These are phyloP conservation scores for Dryas integrifolia DNA, from an alignment of 331 rosid species.

Conservation along the genomic window DNA sequence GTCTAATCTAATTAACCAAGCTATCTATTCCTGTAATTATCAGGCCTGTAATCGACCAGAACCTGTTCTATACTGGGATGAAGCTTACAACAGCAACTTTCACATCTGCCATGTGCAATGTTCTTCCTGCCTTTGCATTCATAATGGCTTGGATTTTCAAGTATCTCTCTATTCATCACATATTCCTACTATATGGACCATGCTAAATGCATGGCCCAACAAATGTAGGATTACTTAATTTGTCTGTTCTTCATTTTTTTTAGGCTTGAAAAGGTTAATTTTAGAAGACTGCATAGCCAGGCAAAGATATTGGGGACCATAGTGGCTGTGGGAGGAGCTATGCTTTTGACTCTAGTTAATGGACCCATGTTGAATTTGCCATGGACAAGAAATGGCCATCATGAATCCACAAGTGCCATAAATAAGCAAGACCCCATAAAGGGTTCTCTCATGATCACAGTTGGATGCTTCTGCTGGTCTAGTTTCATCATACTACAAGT, in stretches of 20 bases:
- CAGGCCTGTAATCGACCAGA: slow-evolving; percentile 61
- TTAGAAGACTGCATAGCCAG: slow-evolving; percentile 33
- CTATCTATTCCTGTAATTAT: background rate
- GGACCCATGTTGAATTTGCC: slow-evolving; percentile 53
- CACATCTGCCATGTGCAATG: slow-evolving; percentile 42
- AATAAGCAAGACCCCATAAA: slow-evolving; percentile 35
- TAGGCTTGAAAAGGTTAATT: slow-evolving; percentile 46
- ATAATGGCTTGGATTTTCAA: slow-evolving; percentile 49
- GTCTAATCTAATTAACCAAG: background rate
- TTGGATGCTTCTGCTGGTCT: slow-evolving; percentile 53
- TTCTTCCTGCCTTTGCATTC: slow-evolving; percentile 53
- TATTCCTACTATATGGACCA: background rate
- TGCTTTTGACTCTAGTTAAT: slow-evolving; percentile 46
- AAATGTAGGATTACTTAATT: background rate
- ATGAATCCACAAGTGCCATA: slow-evolving; percentile 18
- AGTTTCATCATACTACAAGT: slow-evolving; percentile 49
- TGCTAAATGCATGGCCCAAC: background rate
- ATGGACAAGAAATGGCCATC: slow-evolving; percentile 34
- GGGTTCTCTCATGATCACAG: slow-evolving; percentile 44
- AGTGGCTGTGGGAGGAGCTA: slow-evolving; percentile 57
- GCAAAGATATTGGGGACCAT: slow-evolving; percentile 46
- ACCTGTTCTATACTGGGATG: slow-evolving; percentile 54
- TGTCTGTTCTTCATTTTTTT: background rate
- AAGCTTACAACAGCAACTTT: slow-evolving; percentile 51
- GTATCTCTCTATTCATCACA: slow-evolving; percentile 9